A percentile compares a stretch with the other conserved stretches of the same genome.
Evolutionary conservation across 2,329 filamentous ascomycete species (phyloP).

Genomic region (Pestalotiopsis sp.): DNA sequence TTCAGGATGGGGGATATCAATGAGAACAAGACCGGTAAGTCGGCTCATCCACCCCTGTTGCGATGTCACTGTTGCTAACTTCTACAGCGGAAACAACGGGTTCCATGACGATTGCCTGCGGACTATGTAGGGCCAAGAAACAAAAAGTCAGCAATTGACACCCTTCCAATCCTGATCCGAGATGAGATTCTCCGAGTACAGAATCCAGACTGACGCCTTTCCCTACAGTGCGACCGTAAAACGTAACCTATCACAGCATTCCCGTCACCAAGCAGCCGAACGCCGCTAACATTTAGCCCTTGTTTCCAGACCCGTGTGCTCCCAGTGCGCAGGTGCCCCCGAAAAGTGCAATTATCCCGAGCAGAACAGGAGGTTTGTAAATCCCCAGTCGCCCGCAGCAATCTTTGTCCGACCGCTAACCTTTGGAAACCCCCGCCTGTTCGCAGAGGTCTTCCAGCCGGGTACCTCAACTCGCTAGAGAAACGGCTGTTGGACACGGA

Average conservation of each 20-base stretch:
- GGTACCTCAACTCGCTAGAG: conserved; percentile 21
- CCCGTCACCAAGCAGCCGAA: neutral
- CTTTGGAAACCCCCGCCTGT: conserved; percentile 23
- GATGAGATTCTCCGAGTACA: neutral
- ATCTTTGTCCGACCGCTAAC: conserved; percentile 25
- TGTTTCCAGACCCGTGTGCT: conserved; percentile 9
- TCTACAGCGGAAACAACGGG: conserved; percentile 5
- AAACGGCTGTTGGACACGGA: conserved; percentile 22
- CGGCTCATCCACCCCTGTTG: neutral
- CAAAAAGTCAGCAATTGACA: conserved; percentile 8
- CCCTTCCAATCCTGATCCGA: neutral
- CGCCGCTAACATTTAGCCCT: neutral
- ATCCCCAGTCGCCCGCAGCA: conserved; percentile 30
- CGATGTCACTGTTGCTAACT: neutral
- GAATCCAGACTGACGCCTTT: neutral
- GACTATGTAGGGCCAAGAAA: conserved; percentile 12
- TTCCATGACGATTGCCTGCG: conserved; percentile 12
- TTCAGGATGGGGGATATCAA: neutral
- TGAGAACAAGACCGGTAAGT: conserved; percentile 1
- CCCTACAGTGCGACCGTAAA: conserved; percentile 15
- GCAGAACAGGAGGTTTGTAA: conserved; percentile 31
- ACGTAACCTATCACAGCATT: conserved; percentile 3
- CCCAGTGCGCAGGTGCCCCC: conserved; percentile 6
- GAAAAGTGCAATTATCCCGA: conserved; percentile 36
- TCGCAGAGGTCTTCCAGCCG: conserved; percentile 21